Evolutionary conservation across 768 basidiomycete genomes (phyloP), one percentile per base, ranked within the genome.

Genomic region (Macrolepiota fuliginosa): DNA sequence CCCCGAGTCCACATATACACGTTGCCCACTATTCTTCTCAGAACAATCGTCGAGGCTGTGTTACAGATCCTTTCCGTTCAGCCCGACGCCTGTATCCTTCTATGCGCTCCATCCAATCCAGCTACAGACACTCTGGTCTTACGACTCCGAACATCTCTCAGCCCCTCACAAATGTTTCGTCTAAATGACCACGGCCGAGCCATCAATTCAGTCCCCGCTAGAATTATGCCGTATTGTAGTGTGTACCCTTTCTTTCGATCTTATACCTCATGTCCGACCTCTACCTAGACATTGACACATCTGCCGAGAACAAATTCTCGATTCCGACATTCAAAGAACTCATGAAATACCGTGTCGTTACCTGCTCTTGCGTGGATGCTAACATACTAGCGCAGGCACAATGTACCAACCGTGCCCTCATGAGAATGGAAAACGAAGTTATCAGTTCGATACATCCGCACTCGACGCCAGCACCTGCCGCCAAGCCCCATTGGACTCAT

Each of bases 401-500:
- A 58, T 81, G 80, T 54, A 81, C 79, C 3, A 83, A 83, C 63
- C 64, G 61, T 4, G 65, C 65, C 2, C 70, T 82, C 7, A 76
- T 76, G 68, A 67, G 64, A 7, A 64, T 82, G 65, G 81, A 83
- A 66, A 69, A 72, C 25, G 74, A 80, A 25, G 58, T 79, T 0
- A 56, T 72, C n/a, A 64, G 64, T 45, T 63, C 73, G 0, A 53
- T 82, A 19, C 80, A 82, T 68, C 79, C 80, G 4, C 70, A 73
- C 65, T 46, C 59, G 4, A 15, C 58, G 19, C 70, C 71, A 36
- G 62, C 70, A 36, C 69, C 3, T 32, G 29, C 69, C 0, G 73
- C 74, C 7, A 70, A 74, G 54, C 80, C 79, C 13, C 82, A 83
- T 66, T 83, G 81, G 80, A 81, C 81, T 1, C 82, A 83, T 70